These are phyloP conservation scores for Trapa incisa DNA, from an alignment of 345 rosid genomes.

Conservation along the genomic window DNA sequence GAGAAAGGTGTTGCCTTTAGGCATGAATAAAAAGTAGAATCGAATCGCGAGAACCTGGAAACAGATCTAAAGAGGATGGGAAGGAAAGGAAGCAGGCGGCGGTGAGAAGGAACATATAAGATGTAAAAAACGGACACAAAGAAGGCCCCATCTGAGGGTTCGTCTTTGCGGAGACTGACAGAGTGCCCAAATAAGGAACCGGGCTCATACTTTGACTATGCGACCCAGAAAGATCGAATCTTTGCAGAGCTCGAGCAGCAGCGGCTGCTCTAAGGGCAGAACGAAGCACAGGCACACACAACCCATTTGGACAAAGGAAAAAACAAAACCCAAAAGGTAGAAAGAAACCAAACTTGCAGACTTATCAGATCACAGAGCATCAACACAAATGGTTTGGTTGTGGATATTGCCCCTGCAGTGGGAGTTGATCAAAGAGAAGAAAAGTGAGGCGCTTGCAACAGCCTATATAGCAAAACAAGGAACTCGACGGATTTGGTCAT, in stretches of 20 bases:
- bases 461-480: neutral
- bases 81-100: neutral
- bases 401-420: neutral
- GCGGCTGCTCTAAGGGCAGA: neutral
- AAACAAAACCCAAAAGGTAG: neutral
- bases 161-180: conserved; percentile 45
- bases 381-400: neutral
- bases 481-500: conserved; percentile 37
- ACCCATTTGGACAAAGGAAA: neutral
- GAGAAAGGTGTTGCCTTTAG: neutral
- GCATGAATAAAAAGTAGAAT: conserved; percentile 11
- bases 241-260: conserved; percentile 26
- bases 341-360: neutral
- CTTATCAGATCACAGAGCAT: neutral
- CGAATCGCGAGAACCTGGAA: conserved; percentile 44
- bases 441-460: neutral
- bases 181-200: conserved; percentile 33
- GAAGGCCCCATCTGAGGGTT: conserved; percentile 25
- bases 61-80: conserved; percentile 46
- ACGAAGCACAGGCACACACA: neutral
- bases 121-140: conserved; percentile 25
- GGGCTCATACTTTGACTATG: conserved; percentile 26
- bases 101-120: conserved; percentile 24
- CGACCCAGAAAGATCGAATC: conserved; percentile 25
- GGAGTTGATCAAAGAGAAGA: neutral